phyloP scores from a whole-genome alignment of 192 early-diverging fungal genomes.

The Gaertneriomyces sp. region DNA sequence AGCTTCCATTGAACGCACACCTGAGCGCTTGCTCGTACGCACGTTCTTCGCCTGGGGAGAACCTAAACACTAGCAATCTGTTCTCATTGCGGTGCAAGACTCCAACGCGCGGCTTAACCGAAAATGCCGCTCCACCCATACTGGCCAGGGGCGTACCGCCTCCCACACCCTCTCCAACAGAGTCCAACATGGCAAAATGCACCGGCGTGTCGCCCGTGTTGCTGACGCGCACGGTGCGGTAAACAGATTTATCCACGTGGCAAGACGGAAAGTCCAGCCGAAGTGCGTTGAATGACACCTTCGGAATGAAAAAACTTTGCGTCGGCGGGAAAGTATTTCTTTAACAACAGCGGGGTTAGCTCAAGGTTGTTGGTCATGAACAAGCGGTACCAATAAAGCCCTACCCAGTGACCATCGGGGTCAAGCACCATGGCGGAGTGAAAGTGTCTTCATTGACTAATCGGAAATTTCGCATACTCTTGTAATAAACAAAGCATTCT shows the following conservation, averaged over 20 bases:
- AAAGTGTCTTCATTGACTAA: constrained; percentile 58
- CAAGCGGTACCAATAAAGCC: not conserved
- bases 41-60: constrained; percentile 46
- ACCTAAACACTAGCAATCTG: constrained; percentile 50
- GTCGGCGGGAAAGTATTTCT: constrained; percentile 55
- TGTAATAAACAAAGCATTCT: constrained; percentile 59
- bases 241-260: constrained; percentile 48
- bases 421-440: constrained; percentile 59
- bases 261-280: constrained; percentile 52
- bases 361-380: not conserved
- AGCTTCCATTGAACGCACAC: constrained; percentile 47
- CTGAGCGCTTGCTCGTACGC: constrained; percentile 47
- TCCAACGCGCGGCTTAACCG: constrained; percentile 47
- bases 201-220: constrained; percentile 56
- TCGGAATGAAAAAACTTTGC: constrained; percentile 54
- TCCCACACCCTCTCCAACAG: constrained; percentile 25
- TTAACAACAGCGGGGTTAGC: not conserved
- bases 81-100: constrained; percentile 48
- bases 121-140: constrained; percentile 44
- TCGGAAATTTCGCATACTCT: constrained; percentile 58
- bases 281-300: constrained; percentile 43
- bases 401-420: constrained; percentile 50
- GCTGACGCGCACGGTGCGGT: constrained; percentile 46
- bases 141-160: constrained; percentile 35
- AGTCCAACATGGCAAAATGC: constrained; percentile 51